Evolutionary conservation across 2,329 filamentous ascomycete species (phyloP), one percentile per base, ranked within the genome.

Genomic region (Penicillium janthinellum): DNA sequence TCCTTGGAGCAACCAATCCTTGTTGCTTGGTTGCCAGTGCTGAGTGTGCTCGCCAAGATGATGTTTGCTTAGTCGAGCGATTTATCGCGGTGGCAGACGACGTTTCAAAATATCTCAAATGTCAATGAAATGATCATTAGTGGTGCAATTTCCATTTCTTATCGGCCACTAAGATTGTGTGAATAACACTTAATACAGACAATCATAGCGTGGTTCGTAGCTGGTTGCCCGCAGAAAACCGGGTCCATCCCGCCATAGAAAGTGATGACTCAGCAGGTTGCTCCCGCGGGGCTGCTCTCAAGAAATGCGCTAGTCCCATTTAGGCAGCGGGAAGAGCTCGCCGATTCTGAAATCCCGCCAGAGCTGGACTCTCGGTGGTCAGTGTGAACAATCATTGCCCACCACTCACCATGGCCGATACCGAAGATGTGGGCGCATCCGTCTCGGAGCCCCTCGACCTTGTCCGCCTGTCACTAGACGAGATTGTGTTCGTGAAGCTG

Each of bases 401-500:
- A 20, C 39, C 45, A 39, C 51, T 52, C 61, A 62, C 65, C 61
- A 97, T 97, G 93, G 90, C 93, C 70, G 93, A 96, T 78, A 85
- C 83, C 64, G 91, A 90, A 73, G 90, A 92, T 73, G 87, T 88
- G 67, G 82, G 86, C 59, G 76, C 82, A 68, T 85, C 90, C 58
- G 90, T 92, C 58, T 88, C 93, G 55, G 94, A 99, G 81, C 94
- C 96, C 57, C 89, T 99, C 73, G 95, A 98, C 78, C 88, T 99
- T 44, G 95, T 99, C 68, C 91, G 93, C 69, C 86, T 99, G 58
- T 91, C 94, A 68, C 86, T 99, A 50, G 94, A 98, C 77, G 95
- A 99, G 79, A 87, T 95, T 48, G 95, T 99, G 54, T 96, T 97
- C 78, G 94, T 99, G 67, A 98, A 98, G 85, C 84, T 99, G 66